Percentiles rank a stretch among this genome's conserved stretches.
Evolutionary conservation across 495 filamentous ascomycete species (phyloP).

Genomic region (Trichoderma erinaceum): DNA sequence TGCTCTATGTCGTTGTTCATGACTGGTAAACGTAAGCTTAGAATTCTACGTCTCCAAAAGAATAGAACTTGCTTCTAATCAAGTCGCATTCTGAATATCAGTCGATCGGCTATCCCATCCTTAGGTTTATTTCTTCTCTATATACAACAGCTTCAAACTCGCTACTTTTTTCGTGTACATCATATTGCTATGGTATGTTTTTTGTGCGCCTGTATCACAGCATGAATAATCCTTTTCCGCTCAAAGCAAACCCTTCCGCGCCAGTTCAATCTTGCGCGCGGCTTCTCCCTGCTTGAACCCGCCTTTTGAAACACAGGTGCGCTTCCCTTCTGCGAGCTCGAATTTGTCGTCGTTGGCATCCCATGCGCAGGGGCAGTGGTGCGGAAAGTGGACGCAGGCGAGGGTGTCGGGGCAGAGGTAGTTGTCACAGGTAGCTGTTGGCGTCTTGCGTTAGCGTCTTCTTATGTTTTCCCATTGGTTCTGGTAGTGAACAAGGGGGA

Average conservation of each 20-base stretch:
- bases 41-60: neutral
- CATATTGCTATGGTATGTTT: neutral
- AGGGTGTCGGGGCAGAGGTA: slow-evolving; percentile 91
- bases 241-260: slow-evolving; percentile 76
- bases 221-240: neutral
- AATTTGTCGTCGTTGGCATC: slow-evolving; percentile 79
- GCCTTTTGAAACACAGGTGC: slow-evolving; percentile 74
- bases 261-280: slow-evolving; percentile 71
- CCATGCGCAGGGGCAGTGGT: slow-evolving; percentile 88
- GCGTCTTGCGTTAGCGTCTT: neutral
- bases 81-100: neutral
- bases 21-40: neutral
- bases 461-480: no score
- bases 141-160: neutral
- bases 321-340: slow-evolving; percentile 74
- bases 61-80: neutral
- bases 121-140: neutral
- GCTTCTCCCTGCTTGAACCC: slow-evolving; percentile 72
- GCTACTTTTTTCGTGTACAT: neutral
- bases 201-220: neutral
- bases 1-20: no score
- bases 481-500: no score
- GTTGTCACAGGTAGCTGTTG: slow-evolving; percentile 63
- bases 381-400: slow-evolving; percentile 85
- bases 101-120: neutral